These are phyloP conservation scores for Kluyveromyces nonfermentans DNA, from an alignment of 805 yeast genomes.

Conservation along the genomic window DNA sequence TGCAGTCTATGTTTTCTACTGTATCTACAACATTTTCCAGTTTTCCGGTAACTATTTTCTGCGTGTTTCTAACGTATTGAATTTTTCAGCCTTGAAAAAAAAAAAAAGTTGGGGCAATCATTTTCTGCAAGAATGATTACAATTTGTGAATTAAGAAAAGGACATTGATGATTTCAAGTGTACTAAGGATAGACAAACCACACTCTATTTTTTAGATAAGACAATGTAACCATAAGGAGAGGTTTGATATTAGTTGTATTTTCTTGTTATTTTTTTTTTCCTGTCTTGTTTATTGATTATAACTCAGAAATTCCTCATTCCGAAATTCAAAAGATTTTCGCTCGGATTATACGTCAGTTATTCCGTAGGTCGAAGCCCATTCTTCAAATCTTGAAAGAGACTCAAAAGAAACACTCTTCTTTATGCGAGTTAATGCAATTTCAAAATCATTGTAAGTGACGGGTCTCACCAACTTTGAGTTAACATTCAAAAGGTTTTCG, in stretches of 20 bases:
- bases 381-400: slow-evolving; percentile 73
- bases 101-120: background rate
- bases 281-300: background rate
- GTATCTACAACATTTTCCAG: background rate
- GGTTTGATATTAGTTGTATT: background rate
- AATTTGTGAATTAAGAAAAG: no score
- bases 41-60: background rate
- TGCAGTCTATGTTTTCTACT: background rate
- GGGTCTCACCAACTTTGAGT: slow-evolving; percentile 73
- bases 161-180: no score
- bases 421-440: slow-evolving; percentile 63
- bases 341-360: slow-evolving; percentile 67
- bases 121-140: no score
- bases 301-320: background rate
- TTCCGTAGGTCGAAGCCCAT: slow-evolving; percentile 85
- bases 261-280: background rate
- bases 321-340: background rate
- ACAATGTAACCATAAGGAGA: no score
- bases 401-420: slow-evolving; percentile 82
- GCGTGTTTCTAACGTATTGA: background rate
- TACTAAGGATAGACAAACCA: no score
- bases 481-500: slow-evolving; percentile 59
- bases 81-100: background rate
- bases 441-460: slow-evolving; percentile 67
- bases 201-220: no score